A percentile compares a stretch with the other conserved stretches of the same genome.
These are phyloP conservation scores for Maudiozyma pseudohumilis DNA, from an alignment of 805 yeast genomes.

Conservation along the genomic window DNA sequence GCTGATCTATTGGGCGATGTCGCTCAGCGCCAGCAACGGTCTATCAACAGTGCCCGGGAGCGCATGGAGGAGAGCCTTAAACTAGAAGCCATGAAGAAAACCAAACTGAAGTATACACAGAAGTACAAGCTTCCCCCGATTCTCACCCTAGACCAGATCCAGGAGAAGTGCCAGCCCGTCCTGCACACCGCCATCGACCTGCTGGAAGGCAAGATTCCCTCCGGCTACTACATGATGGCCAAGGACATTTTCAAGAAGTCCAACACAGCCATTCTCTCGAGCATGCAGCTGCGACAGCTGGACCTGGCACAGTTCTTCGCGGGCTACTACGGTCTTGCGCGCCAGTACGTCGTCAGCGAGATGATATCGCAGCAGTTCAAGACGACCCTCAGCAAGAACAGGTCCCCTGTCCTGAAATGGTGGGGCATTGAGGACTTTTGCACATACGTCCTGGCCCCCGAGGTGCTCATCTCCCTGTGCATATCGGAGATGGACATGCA, in stretches of 20 bases:
- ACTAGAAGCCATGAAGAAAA: too few relatives aligned
- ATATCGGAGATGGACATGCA: slow-evolving; percentile 35
- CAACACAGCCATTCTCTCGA: slow-evolving; percentile 35
- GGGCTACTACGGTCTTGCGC: slow-evolving; percentile 52
- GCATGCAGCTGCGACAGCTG: slow-evolving; percentile 37
- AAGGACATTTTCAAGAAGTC: slow-evolving; percentile 33
- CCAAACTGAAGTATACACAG: not conserved
- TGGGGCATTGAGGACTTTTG: slow-evolving; percentile 53
- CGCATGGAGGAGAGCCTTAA: not conserved
- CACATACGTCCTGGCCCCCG: slow-evolving; percentile 54
- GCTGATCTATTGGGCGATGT: not conserved
- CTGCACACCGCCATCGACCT: slow-evolving; percentile 31
- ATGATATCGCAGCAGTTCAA: slow-evolving; percentile 31
- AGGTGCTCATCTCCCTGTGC: slow-evolving; percentile 42
- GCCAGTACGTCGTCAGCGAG: slow-evolving; percentile 44
- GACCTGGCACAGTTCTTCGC: slow-evolving; percentile 39
- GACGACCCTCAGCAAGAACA: slow-evolving; percentile 22
- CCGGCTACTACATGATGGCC: slow-evolving; percentile 45
- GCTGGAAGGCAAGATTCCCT: slow-evolving; percentile 36
- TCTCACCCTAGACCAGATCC: slow-evolving; percentile 25
- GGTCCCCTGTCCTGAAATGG: slow-evolving; percentile 42
- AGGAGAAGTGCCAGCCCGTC: slow-evolving; percentile 24
- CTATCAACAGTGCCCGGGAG: not conserved
- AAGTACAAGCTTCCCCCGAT: slow-evolving; percentile 19
- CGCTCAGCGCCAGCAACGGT: not conserved